Percentiles rank a stretch among this genome's conserved stretches.
These are phyloP conservation scores for Fusarium coicis DNA, from an alignment of 2,329 filamentous ascomycete genomes.

Conservation along the genomic window DNA sequence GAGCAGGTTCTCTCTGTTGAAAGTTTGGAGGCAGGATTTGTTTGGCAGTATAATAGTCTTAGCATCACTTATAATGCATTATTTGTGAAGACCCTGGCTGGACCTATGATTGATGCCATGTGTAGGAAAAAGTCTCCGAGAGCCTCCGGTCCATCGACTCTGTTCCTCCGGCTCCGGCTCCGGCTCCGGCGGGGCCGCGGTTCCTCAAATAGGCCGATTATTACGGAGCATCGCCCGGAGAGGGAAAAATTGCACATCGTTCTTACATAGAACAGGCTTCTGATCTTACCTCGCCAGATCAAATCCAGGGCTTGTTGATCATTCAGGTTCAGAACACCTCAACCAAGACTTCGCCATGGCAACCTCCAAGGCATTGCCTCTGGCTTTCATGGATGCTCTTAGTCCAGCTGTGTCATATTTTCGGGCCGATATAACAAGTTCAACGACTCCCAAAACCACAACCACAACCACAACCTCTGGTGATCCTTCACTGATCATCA, in stretches of 20 bases:
- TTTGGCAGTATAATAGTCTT: not conserved
- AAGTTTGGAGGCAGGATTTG: not conserved
- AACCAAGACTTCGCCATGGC: constrained; percentile 39
- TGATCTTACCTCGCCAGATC: too few species aligned
- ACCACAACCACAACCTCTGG: not conserved
- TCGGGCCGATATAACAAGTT: constrained; percentile 1
- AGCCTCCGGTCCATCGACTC: not conserved
- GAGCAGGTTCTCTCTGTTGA: constrained; percentile 32
- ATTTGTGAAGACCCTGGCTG: not conserved
- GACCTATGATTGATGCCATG: not conserved
- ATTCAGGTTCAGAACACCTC: not conserved
- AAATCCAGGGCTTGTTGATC: not conserved
- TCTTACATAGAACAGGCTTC: not conserved
- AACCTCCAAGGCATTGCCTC: constrained; percentile 33
- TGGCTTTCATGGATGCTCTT: constrained; percentile 53
- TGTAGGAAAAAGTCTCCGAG: constrained; percentile 8
- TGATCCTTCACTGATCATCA: constrained; percentile 58
- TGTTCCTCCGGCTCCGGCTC: constrained; percentile 22
- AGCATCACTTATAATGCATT: not conserved
- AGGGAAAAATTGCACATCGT: too few species aligned
- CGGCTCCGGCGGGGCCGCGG: constrained; percentile 24
- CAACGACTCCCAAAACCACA: not conserved
- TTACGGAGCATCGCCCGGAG: not conserved
- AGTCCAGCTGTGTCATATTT: constrained; percentile 52
- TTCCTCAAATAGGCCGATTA: constrained; percentile 15